Percentiles rank a stretch among this genome's conserved stretches.
Evolutionary conservation across 2,329 filamentous ascomycete genomes (phyloP).

Genomic region (Diaporthe caulivora): DNA sequence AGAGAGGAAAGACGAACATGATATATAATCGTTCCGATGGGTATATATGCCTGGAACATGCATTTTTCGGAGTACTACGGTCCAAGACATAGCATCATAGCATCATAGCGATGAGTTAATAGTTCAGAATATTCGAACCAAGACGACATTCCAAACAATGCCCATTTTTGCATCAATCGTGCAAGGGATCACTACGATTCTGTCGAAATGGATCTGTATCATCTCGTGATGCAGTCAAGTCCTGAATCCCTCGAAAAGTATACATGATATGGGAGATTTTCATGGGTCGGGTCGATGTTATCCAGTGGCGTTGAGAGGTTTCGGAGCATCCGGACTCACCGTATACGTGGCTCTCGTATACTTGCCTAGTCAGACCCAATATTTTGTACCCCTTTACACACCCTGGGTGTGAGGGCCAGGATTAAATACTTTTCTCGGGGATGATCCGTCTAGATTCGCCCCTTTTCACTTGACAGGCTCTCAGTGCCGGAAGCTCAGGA

Average conservation of each 20-base stretch:
- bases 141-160: not conserved
- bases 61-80: slow-evolving; percentile 1
- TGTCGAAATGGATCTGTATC: too few species aligned
- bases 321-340: not conserved
- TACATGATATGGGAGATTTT: too few species aligned
- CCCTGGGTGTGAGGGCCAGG: not conserved
- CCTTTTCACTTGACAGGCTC: not conserved
- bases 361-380: not conserved
- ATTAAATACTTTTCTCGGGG: slow-evolving; percentile 9
- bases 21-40: not conserved
- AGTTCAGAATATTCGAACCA: slow-evolving; percentile 5
- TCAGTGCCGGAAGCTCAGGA: not conserved
- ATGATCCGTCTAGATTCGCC: not conserved
- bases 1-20: not conserved
- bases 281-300: too few species aligned
- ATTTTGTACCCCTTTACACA: slow-evolving; percentile 7
- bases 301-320: not conserved
- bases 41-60: not conserved
- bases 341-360: not conserved
- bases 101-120: slow-evolving; percentile 18
- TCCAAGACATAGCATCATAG: not conserved
- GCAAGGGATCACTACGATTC: too few species aligned
- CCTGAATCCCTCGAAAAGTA: too few species aligned
- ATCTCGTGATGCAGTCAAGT: too few species aligned
- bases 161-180: too few species aligned